These are phyloP conservation scores for Lecanicillium sp. DNA, from an alignment of 2,329 filamentous ascomycete genomes.

Conservation along the genomic window DNA sequence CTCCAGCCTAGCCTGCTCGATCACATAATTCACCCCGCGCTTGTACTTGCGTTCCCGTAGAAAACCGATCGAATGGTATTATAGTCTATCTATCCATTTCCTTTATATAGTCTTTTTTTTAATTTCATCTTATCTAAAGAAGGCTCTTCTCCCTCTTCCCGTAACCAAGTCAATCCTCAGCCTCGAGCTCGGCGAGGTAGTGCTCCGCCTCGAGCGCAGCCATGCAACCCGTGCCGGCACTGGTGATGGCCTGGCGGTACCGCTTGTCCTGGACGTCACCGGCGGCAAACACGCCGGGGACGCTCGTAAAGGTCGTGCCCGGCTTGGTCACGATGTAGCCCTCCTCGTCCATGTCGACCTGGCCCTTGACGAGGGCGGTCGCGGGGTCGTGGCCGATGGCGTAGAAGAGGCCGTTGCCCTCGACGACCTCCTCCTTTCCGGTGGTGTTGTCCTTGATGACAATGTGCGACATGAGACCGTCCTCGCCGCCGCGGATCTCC, in stretches of 20 bases:
- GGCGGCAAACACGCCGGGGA: constrained; percentile 90
- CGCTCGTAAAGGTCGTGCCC: constrained; percentile 79
- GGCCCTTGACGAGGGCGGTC: constrained; percentile 81
- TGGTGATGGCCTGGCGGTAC: constrained; percentile 96
- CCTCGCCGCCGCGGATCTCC: constrained; percentile 79
- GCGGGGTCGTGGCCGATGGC: constrained; percentile 96
- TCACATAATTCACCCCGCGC: no score
- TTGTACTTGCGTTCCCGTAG: no score
- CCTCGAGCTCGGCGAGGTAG: constrained; percentile 73
- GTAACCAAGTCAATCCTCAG: constrained; percentile 19
- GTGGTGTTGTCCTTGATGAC: constrained; percentile 73
- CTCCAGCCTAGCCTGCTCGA: no score
- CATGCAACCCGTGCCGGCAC: constrained; percentile 91
- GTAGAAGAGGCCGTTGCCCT: constrained; percentile 93
- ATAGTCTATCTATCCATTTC: no score
- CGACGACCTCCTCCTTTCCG: constrained; percentile 73
- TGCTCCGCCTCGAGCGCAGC: constrained; percentile 95
- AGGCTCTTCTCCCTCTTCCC: not conserved
- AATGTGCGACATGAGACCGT: constrained; percentile 83
- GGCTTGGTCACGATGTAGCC: constrained; percentile 87
- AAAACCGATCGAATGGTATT: no score
- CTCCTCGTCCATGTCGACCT: constrained; percentile 81
- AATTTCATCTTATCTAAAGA: constrained; percentile 1
- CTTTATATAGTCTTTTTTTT: not conserved
- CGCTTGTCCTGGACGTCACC: constrained; percentile 98